Evolutionary conservation across 2,329 filamentous ascomycete genomes (phyloP), one percentile per base, ranked within the genome.

Genomic region (Conoideocrella luteorostrata): DNA sequence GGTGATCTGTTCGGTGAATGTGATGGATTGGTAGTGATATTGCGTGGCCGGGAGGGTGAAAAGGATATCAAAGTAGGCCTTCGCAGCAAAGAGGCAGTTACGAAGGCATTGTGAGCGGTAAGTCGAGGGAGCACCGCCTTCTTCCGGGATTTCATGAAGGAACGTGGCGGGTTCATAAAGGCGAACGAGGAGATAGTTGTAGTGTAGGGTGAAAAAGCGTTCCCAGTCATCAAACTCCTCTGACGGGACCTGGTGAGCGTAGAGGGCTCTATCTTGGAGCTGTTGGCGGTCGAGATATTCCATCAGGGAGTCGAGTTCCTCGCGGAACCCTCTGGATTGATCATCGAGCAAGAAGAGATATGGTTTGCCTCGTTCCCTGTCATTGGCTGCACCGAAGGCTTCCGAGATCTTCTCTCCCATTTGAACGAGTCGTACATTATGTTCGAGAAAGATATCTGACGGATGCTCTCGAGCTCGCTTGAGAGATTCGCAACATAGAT

Each of bases 121-220:
- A 5, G 52, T 50, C 17, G 56, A 52, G 5, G 51, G 52, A 3
- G 56, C 50, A 6, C 58, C 51, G 15, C 50, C 47, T 26, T 57
- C 55, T n/a, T 55, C 49, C 15, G 52, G 50, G 10, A 55, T 50
- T 15, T 54, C 49, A 39, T 49, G 53, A n/a, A 58, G 49, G 15
- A 59, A 50, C 5, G 64, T 65, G 7, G 65, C 66, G 1, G 67
- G 66, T 24, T 69, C 57, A 48, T 69, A 66, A 12, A 67, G 48
- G 7, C 63, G 58, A 21, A 65, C 62, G 3, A 66, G 50, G 11
- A 65, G 53, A 30, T 64, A 64, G n/a, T 62, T 56, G 41, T 64
- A 57, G 33, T 61, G 56, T 13, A 63, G 51, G 34, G 54, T 55
- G 43, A 65, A 61, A 23, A 47, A 45, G 32, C 34, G 52, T 45